phyloP scores from a whole-genome alignment of 805 yeast species.

The Wickerhamomyces chaumierensis region DNA sequence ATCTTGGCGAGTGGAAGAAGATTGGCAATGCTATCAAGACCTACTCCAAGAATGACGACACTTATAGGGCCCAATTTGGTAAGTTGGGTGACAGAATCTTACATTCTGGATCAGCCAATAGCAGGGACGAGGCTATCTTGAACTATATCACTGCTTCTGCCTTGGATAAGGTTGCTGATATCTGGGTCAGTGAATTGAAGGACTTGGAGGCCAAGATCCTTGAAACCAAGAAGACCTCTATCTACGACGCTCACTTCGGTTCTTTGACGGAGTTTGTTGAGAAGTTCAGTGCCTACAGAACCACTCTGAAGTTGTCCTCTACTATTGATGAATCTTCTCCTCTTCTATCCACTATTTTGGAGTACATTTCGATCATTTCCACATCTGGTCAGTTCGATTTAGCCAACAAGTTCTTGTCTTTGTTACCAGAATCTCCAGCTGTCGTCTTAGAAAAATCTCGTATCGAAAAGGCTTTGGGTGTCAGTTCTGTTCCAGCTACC shows the following conservation, averaged over 20 bases:
- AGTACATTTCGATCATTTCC: constrained; percentile 71
- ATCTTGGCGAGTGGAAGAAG: constrained; percentile 73
- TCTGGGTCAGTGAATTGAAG: constrained; percentile 76
- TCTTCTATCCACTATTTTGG: constrained; percentile 47
- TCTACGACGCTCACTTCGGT: constrained; percentile 75
- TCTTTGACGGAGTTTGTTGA: constrained; percentile 76
- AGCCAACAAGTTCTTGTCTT: constrained; percentile 57
- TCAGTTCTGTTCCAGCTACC: constrained; percentile 13
- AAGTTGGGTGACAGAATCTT: constrained; percentile 72
- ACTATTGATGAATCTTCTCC: constrained; percentile 18
- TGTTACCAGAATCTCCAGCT: constrained; percentile 67
- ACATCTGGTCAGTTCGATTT: constrained; percentile 76
- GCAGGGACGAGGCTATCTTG: constrained; percentile 64
- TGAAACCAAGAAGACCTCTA: constrained; percentile 32
- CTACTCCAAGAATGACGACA: constrained; percentile 33
- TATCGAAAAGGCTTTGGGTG: constrained; percentile 52
- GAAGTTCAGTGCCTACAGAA: constrained; percentile 67
- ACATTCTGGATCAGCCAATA: constrained; percentile 29
- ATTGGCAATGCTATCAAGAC: constrained; percentile 62
- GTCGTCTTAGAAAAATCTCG: constrained; percentile 71
- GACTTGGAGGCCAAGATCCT: constrained; percentile 31
- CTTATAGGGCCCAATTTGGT: constrained; percentile 44
- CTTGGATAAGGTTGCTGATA: constrained; percentile 60
- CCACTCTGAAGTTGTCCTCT: constrained; percentile 28
- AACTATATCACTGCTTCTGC: constrained; percentile 77